phyloP scores from a whole-genome alignment of 305 asterid genomes.

The Stenogyne calaminthoides region DNA sequence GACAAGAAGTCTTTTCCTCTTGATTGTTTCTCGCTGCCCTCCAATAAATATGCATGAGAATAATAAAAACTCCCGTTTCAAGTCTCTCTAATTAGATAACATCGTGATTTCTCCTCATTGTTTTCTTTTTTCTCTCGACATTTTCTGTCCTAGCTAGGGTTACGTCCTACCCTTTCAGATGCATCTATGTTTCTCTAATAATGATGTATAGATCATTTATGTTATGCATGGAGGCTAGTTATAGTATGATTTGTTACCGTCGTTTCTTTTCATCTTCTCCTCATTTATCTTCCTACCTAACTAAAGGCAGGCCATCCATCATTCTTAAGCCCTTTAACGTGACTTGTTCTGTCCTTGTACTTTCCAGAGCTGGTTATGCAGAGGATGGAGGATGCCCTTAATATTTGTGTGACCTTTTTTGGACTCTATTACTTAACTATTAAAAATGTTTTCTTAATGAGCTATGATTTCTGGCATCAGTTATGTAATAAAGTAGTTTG shows the following conservation, averaged over 20 bases:
- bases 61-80: background rate
- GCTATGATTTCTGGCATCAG: background rate
- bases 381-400: background rate
- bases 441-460: background rate
- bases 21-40: background rate
- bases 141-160: background rate
- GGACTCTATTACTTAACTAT: background rate
- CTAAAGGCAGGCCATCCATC: background rate
- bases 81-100: background rate
- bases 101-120: background rate
- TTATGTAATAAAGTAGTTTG: background rate
- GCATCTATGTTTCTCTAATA: background rate
- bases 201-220: background rate
- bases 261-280: background rate
- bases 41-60: background rate
- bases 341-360: background rate
- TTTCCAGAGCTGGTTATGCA: background rate
- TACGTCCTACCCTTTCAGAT: background rate
- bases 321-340: background rate
- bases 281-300: background rate
- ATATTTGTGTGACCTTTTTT: background rate
- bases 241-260: background rate
- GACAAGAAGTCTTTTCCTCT: background rate
- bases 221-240: background rate
- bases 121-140: background rate